Conservation (phyloP, 1,139 yeast species). For the Blastobotrys illinoisensis region DNA sequence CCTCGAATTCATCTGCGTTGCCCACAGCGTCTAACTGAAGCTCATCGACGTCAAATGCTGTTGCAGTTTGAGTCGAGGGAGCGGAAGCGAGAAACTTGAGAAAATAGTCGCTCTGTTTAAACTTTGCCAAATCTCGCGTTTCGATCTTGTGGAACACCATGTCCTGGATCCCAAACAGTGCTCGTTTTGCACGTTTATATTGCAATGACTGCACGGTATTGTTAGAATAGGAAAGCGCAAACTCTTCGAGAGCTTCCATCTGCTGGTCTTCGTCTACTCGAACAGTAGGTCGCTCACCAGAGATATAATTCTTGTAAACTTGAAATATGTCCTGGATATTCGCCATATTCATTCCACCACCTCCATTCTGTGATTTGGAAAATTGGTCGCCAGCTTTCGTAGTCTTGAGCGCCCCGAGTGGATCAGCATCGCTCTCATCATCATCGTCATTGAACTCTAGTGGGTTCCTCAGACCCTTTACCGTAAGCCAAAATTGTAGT, state of each 20-base stretch:
- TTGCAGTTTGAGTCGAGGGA: conserved; percentile 22
- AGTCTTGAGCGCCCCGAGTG: conserved; percentile 24
- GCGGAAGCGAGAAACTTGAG: conserved; percentile 43
- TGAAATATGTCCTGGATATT: conserved; percentile 31
- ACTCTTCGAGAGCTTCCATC: conserved; percentile 24
- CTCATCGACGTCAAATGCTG: conserved; percentile 19
- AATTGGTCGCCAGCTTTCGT: neutral
- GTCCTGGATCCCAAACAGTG: conserved; percentile 52
- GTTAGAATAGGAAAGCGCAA: conserved; percentile 19
- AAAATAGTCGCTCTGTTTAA: conserved; percentile 49
- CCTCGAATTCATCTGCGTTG: conserved; percentile 10
- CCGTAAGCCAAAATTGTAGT: conserved; percentile 61
- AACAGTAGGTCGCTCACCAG: conserved; percentile 20
- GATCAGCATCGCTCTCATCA: conserved; percentile 20
- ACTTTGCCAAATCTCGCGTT: conserved; percentile 48
- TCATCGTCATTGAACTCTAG: conserved; percentile 38
- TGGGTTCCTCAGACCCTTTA: conserved; percentile 68
- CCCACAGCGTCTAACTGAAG: conserved; percentile 23
- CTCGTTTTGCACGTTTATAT: conserved; percentile 44
- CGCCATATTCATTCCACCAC: conserved; percentile 6
- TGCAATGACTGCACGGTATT: conserved; percentile 14
- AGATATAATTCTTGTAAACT: conserved; percentile 44
- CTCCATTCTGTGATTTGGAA: neutral
- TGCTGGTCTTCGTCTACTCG: conserved; percentile 19
- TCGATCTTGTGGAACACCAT: conserved; percentile 47